These are phyloP conservation scores for Stentor coeruleus DNA, from an alignment of 73 alveolate species.

Conservation along the genomic window DNA sequence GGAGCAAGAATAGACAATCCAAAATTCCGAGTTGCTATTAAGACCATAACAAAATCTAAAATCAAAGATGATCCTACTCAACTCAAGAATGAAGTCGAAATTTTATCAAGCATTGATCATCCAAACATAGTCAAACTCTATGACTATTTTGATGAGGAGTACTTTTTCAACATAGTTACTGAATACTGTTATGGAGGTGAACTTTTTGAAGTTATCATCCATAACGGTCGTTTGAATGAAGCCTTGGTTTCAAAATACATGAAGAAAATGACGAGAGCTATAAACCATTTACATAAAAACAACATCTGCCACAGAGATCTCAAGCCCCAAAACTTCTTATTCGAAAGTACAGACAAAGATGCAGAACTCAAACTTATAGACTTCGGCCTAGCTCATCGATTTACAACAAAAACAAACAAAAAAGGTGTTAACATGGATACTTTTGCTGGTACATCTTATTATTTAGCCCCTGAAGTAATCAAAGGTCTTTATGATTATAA, in stretches of 20 bases:
- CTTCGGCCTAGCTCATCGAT: slow-evolving; percentile 31
- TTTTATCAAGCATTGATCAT: slow-evolving; percentile 55
- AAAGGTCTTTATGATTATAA: slow-evolving; percentile 25
- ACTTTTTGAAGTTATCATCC: slow-evolving; percentile 42
- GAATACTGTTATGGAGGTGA: slow-evolving; percentile 70
- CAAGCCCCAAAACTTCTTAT: slow-evolving; percentile 53
- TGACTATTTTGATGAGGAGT: slow-evolving; percentile 62
- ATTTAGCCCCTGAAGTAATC: slow-evolving; percentile 40
- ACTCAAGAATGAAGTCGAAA: slow-evolving; percentile 58
- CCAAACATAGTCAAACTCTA: slow-evolving; percentile 62
- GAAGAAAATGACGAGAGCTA: slow-evolving; percentile 43
- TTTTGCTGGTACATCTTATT: slow-evolving; percentile 39
- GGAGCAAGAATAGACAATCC: not conserved
- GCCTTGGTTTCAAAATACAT: slow-evolving; percentile 46
- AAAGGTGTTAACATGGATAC: slow-evolving; percentile 7
- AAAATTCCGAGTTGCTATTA: slow-evolving; percentile 3
- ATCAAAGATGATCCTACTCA: slow-evolving; percentile 33
- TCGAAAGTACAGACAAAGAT: not conserved
- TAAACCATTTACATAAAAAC: slow-evolving; percentile 49
- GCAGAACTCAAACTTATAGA: slow-evolving; percentile 33
- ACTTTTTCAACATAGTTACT: slow-evolving; percentile 59
- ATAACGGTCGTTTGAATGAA: slow-evolving; percentile 52
- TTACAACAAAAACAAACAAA: not conserved
- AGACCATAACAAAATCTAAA: not conserved
- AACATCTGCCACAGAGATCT: slow-evolving; percentile 50